Percentiles rank a stretch among this genome's conserved stretches.
phyloP scores from a whole-genome alignment of 371 early-diverging fungal species.

The Apophysomyces elegans region DNA sequence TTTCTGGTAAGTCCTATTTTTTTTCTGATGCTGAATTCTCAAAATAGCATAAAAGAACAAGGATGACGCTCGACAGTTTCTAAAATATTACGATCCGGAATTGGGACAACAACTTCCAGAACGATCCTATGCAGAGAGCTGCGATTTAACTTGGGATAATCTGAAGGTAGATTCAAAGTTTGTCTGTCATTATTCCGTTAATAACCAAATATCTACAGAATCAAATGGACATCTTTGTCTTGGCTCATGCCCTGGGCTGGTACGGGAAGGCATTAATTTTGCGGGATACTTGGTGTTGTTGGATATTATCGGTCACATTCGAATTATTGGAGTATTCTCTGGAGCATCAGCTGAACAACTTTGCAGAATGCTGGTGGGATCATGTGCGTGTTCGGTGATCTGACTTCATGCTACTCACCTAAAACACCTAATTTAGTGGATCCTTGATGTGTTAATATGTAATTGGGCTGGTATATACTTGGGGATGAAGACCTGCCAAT shows the following conservation, averaged over 20 bases:
- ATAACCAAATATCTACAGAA: conserved; percentile 39
- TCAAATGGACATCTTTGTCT: conserved; percentile 92
- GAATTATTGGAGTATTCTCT: conserved; percentile 96
- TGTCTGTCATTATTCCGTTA: not conserved
- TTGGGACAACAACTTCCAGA: conserved; percentile 88
- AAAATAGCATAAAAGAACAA: conserved; percentile 64
- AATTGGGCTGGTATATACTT: conserved; percentile 94
- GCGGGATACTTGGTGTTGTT: conserved; percentile 93
- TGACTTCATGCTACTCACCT: not conserved
- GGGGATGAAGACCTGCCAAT: conserved; percentile 97
- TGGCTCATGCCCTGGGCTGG: conserved; percentile 97
- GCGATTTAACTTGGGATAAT: conserved; percentile 78
- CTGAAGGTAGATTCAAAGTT: conserved; percentile 61
- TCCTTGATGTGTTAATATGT: conserved; percentile 92
- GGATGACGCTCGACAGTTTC: conserved; percentile 77
- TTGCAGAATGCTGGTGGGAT: conserved; percentile 99
- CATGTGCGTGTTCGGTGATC: conserved; percentile 69
- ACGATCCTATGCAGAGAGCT: conserved; percentile 89
- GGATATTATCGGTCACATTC: conserved; percentile 93
- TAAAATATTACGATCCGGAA: conserved; percentile 79
- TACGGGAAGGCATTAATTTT: conserved; percentile 91
- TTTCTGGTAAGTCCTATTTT: conserved; percentile 73
- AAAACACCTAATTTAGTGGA: conserved; percentile 71
- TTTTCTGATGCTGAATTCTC: too few species aligned
- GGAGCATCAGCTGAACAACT: conserved; percentile 95